Evolutionary conservation across 2,329 filamentous ascomycete genomes (phyloP).

Genomic region (Colletotrichum higginsianum): DNA sequence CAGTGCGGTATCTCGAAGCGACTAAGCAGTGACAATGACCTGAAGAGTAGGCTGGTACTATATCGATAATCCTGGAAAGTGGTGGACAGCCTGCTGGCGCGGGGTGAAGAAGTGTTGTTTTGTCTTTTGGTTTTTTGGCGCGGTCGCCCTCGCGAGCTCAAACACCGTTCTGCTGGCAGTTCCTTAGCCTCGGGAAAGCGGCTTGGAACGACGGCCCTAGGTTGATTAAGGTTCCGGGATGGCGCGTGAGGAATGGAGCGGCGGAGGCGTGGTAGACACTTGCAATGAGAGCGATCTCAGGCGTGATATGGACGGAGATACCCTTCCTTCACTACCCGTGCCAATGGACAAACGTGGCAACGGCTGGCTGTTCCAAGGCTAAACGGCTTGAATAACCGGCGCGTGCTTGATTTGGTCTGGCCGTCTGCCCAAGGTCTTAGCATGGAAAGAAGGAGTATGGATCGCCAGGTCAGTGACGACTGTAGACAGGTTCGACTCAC

Average conservation of each 20-base stretch:
- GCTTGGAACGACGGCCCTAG: slow-evolving; percentile 29
- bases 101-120: slow-evolving; percentile 22
- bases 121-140: slow-evolving; percentile 19
- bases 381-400: slow-evolving; percentile 2
- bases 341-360: slow-evolving; percentile 34
- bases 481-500: slow-evolving; percentile 30
- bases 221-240: slow-evolving; percentile 41
- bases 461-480: slow-evolving; percentile 17
- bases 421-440: slow-evolving; percentile 34
- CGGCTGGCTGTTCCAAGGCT: slow-evolving; percentile 28
- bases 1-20: slow-evolving; percentile 1
- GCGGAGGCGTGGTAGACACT: slow-evolving; percentile 37
- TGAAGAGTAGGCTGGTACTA: slow-evolving; percentile 17
- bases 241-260: slow-evolving; percentile 35
- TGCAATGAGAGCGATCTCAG: slow-evolving; percentile 26
- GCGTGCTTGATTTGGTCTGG: slow-evolving; percentile 4
- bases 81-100: slow-evolving; percentile 35
- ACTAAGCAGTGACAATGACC: slow-evolving; percentile 5
- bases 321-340: slow-evolving; percentile 14
- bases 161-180: slow-evolving; percentile 23
- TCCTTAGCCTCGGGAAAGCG: slow-evolving; percentile 35
- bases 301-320: slow-evolving; percentile 17
- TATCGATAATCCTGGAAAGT: slow-evolving; percentile 24
- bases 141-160: slow-evolving; percentile 22
- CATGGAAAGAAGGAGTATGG: slow-evolving; percentile 14